Evolutionary conservation across 2,329 filamentous ascomycete genomes (phyloP).

Genomic region (Aspergillus caelatus): DNA sequence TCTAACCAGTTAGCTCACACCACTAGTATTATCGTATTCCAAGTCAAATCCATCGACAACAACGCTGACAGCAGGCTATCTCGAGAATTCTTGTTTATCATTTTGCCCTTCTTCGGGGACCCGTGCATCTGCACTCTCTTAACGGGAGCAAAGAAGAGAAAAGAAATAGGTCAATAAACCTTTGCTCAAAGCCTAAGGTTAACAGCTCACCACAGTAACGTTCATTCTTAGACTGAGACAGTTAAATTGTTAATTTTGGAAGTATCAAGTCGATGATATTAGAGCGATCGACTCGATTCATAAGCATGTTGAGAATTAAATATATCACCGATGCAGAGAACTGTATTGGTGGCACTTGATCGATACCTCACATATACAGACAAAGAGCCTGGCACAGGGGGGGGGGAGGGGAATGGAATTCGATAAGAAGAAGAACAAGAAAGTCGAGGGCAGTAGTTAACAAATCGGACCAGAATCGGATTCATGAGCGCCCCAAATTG

Average conservation of each 20-base stretch:
- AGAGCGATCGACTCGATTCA: constrained; percentile 12
- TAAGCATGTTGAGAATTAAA: background rate
- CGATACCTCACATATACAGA: background rate
- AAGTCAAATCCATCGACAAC: background rate
- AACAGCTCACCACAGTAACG: background rate
- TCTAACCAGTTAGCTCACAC: background rate
- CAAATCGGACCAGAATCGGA: background rate
- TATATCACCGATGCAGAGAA: background rate
- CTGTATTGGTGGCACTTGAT: background rate
- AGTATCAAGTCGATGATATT: constrained; percentile 1
- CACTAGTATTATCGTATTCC: too few species aligned
- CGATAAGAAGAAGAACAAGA: background rate
- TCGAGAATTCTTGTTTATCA: background rate
- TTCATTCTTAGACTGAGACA: background rate
- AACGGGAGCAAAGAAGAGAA: background rate
- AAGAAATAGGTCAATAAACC: background rate
- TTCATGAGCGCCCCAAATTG: background rate
- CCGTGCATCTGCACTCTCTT: background rate
- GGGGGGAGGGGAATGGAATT: background rate
- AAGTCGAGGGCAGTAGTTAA: background rate
- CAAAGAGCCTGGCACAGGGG: background rate
- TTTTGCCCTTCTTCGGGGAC: background rate
- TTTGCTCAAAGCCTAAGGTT: background rate
- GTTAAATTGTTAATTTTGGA: constrained; percentile 1
- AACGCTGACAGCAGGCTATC: background rate